Evolutionary conservation across 2,329 filamentous ascomycete species (phyloP), one percentile per base, ranked within the genome.

Genomic region (Monosporascus sp.): DNA sequence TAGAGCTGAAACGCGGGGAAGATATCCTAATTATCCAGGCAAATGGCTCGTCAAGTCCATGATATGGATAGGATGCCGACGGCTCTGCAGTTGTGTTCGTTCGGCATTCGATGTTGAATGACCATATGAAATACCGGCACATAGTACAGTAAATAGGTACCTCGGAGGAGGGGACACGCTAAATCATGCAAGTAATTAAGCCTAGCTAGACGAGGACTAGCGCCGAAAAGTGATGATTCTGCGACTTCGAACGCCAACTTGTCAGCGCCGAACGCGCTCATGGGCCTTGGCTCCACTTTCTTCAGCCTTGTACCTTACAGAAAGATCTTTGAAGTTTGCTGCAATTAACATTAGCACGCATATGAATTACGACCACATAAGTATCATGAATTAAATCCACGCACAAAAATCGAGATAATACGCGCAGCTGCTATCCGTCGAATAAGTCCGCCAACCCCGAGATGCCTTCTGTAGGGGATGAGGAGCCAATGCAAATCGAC

Each of bases 401-500:
- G 9, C 5, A 3, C 5, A 3, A 18, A 18, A n/a, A 8, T 18
- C 38, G 17, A n/a, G 6, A 8, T 17, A 41, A 41, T 8, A 41
- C 17, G 9, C 17, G 38, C 18, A 8, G 38, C 38, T 41, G 38
- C 27, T 14, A 34, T 34, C 31, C 31, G 9, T 34, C 31, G 31
- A 31, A 48, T 27, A 5, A 9, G 47, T 36, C 20, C 37, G 74
- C 69, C 56, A 75, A 75, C 2, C 11, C 70, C 68, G 46, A 64
- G 64, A 49, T 77, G 75, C 14, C 74, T 70, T 58, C 63, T 56
- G 48, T 69, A 67, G 65, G 72, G 64, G 39, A 80, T 63, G 42
- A 77, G 72, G 38, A 77, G 68, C 52, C 66, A 62, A 49, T 69
- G 62, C 63, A 74, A 74, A 49, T 56, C 20, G 58, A 58, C 47